Evolutionary conservation across 192 early-diverging fungal genomes (phyloP).

Genomic region (Entomortierella lignicola): DNA sequence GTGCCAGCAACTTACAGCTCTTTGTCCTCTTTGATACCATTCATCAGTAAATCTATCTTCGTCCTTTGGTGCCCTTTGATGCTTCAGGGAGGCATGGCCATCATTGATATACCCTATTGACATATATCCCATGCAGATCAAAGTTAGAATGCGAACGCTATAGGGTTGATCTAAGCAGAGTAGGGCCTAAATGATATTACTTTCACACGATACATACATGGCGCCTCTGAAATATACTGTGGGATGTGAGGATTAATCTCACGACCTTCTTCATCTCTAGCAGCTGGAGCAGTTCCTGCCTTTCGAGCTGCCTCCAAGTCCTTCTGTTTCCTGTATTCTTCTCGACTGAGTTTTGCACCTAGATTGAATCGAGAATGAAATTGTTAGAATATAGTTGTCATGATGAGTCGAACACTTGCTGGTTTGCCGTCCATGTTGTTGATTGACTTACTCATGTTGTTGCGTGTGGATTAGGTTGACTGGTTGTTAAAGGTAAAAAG

Average conservation of each 20-base stretch:
- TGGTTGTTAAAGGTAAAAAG: background rate
- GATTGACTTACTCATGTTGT: slow-evolving; percentile 29
- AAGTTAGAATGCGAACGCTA: too few relatives aligned
- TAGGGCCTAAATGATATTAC: background rate
- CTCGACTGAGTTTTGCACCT: slow-evolving; percentile 84
- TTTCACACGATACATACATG: slow-evolving; percentile 66
- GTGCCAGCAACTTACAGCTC: slow-evolving; percentile 59
- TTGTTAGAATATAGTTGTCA: too few relatives aligned
- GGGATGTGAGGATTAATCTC: slow-evolving; percentile 99
- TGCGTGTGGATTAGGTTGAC: too few relatives aligned
- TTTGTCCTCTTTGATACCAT: slow-evolving; percentile 86
- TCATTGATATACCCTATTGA: slow-evolving; percentile 77
- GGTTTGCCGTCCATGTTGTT: background rate
- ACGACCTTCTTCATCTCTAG: slow-evolving; percentile 86
- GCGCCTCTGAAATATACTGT: slow-evolving; percentile 94
- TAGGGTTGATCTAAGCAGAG: background rate
- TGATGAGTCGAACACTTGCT: too few relatives aligned
- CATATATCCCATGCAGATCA: background rate
- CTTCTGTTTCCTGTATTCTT: slow-evolving; percentile 95
- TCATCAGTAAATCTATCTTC: slow-evolving; percentile 57
- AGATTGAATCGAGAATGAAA: background rate
- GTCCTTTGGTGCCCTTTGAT: slow-evolving; percentile 73
- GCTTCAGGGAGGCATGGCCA: slow-evolving; percentile 86
- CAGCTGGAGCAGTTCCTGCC: slow-evolving; percentile 90
- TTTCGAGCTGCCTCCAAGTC: slow-evolving; percentile 97